These are phyloP conservation scores for Thyridium curvatum DNA, from an alignment of 2,329 filamentous ascomycete species.

Conservation along the genomic window DNA sequence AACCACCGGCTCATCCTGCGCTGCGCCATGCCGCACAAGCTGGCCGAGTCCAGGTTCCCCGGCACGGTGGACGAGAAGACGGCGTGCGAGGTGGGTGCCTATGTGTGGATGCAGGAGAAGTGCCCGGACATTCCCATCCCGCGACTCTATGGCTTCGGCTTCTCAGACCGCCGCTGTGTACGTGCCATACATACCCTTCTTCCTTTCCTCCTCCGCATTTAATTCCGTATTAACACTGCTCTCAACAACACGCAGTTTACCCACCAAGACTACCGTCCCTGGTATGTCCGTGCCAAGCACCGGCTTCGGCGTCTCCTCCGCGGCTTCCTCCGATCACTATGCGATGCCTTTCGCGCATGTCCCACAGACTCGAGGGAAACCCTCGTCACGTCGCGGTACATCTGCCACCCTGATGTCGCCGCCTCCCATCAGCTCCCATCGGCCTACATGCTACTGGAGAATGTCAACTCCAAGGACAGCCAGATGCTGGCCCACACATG, in stretches of 20 bases:
- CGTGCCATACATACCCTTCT: neutral
- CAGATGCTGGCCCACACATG: conserved; percentile 20
- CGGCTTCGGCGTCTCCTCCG: neutral
- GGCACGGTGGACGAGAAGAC: conserved; percentile 33
- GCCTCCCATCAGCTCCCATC: conserved; percentile 7
- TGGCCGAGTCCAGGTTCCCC: conserved; percentile 24
- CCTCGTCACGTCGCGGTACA: conserved; percentile 1
- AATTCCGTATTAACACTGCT: conserved; percentile 1
- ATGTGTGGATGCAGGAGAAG: conserved; percentile 27
- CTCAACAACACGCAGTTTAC: conserved; percentile 3
- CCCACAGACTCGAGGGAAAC: too few relatives aligned
- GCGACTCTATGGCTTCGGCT: conserved; percentile 8
- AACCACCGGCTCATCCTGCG: conserved; percentile 31
- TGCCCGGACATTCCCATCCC: conserved; percentile 29
- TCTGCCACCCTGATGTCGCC: conserved; percentile 3
- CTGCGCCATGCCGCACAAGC: conserved; percentile 21
- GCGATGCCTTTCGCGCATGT: too few relatives aligned
- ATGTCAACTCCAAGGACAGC: conserved; percentile 14
- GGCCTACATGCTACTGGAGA: conserved; percentile 19
- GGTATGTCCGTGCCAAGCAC: conserved; percentile 1
- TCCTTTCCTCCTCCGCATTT: neutral
- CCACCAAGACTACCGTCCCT: conserved; percentile 1
- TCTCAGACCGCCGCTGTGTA: neutral
- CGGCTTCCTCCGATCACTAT: neutral
- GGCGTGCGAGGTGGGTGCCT: conserved; percentile 28